Evolutionary conservation across 495 filamentous ascomycete species (phyloP), one percentile per base, ranked within the genome.

Genomic region (Collariella sp.): DNA sequence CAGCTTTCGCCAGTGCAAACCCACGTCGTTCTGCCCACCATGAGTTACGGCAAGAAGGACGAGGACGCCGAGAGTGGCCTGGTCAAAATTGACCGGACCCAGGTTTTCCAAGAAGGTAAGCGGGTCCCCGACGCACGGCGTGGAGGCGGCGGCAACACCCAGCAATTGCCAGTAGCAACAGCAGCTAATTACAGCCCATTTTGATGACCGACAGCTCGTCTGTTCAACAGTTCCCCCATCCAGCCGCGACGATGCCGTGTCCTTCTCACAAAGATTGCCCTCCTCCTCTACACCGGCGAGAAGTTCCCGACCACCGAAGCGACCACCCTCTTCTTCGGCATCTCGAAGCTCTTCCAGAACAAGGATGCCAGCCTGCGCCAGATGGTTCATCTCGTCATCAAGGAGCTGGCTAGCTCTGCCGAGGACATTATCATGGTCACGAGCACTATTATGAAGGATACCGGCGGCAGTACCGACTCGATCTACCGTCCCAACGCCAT

Each of bases 401-500:
- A 96, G 79, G 93, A 99, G 79, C 77, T 99, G 60, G 88, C 91
- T 56, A 80, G 83, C 66, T 94, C 89, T n/a, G 91, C 94, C 26
- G 91, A 97, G 72, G 93, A 99, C 79, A 91, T 96, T 54, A 99
- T 99, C 61, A 97, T 99, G 93, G 91, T 96, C 48, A 99, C 93
- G 20, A 91, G 87, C 72, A 95, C 89, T 62, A 96, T 99, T 58
- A 99, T 99, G 91, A 99, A 99, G 76, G 93, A 99, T 67, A 96
- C 91, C 7, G 89, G 90, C 50, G 89, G 93, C 60, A 89, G 89
- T 56, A 95, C 89, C 64, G 94, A 97, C 64, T 87, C 91, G 41
- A 80, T 99, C 44, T 99, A 95, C 72, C 82, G 91, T 57, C 89
- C 93, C 19, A 99, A 99, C 79, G 93, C 93, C 49, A 97, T 99